Percentiles rank a stretch among this genome's conserved stretches.
phyloP scores from a whole-genome alignment of 2,329 filamentous ascomycete species.

The Aaosphaeria arxii region DNA sequence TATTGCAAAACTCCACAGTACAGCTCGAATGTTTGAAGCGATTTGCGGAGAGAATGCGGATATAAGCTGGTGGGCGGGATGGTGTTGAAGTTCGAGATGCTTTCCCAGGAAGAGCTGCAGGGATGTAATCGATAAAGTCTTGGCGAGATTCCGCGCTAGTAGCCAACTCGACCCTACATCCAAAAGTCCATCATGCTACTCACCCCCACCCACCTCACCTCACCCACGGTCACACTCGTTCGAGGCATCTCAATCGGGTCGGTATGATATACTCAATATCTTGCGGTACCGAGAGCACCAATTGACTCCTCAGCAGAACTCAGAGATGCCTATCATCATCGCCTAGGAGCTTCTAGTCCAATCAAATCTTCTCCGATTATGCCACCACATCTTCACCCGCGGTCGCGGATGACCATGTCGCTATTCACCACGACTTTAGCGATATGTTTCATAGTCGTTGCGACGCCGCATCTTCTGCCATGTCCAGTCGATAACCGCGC shows the following conservation, averaged over 20 bases:
- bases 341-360: constrained; percentile 12
- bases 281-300: neutral
- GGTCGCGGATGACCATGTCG: constrained; percentile 88
- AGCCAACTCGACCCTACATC: constrained; percentile 11
- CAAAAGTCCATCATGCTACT: constrained; percentile 21
- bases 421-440: constrained; percentile 92
- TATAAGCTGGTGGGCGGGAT: too few relatives aligned
- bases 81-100: too few relatives aligned
- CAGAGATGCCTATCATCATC: constrained; percentile 25
- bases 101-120: neutral
- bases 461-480: constrained; percentile 82
- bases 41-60: too few relatives aligned
- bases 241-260: constrained; percentile 31
- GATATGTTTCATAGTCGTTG: constrained; percentile 89
- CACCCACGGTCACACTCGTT: constrained; percentile 8
- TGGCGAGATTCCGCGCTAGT: neutral
- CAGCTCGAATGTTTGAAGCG: too few relatives aligned
- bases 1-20: too few relatives aligned
- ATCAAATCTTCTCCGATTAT: constrained; percentile 45
- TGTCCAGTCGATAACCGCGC: constrained; percentile 77
- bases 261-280: constrained; percentile 8
- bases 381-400: constrained; percentile 84
- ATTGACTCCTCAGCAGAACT: constrained; percentile 15
- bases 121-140: neutral
- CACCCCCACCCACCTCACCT: constrained; percentile 10